Evolutionary conservation across 495 filamentous ascomycete species (phyloP).

Genomic region (Neurospora sp.): DNA sequence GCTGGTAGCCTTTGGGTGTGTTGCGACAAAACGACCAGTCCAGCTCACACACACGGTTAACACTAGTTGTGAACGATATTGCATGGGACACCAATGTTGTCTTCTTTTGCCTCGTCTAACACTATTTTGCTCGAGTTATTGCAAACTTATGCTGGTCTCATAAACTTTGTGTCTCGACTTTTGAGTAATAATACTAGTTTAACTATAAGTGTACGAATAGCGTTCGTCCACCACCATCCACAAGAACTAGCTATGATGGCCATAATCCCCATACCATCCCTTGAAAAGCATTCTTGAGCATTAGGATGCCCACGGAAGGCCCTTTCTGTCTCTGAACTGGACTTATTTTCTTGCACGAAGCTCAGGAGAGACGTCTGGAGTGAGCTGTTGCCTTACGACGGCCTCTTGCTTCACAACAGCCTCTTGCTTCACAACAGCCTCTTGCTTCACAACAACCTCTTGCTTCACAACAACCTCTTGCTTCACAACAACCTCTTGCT

Average conservation of each 20-base stretch:
- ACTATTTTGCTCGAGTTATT: neutral
- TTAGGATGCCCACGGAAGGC: neutral
- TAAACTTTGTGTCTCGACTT: neutral
- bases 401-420: neutral
- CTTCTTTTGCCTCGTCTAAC: neutral
- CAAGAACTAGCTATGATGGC: neutral
- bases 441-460: neutral
- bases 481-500: neutral
- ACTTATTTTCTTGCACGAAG: neutral
- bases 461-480: neutral
- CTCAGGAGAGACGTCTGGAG: neutral
- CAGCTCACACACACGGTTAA: too few species aligned
- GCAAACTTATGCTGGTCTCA: neutral
- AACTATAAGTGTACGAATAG: neutral
- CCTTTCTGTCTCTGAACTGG: neutral
- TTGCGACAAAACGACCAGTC: too few species aligned
- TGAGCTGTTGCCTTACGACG: neutral
- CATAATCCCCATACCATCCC: neutral
- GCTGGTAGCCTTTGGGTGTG: too few species aligned
- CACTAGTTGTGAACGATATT: too few species aligned
- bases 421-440: neutral
- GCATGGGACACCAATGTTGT: neutral
- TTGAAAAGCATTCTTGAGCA: neutral
- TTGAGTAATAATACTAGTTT: neutral
- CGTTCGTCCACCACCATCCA: neutral